Evolutionary conservation across 129 eudicot genomes (phyloP).

Genomic region (Tanacetum coccineum): DNA sequence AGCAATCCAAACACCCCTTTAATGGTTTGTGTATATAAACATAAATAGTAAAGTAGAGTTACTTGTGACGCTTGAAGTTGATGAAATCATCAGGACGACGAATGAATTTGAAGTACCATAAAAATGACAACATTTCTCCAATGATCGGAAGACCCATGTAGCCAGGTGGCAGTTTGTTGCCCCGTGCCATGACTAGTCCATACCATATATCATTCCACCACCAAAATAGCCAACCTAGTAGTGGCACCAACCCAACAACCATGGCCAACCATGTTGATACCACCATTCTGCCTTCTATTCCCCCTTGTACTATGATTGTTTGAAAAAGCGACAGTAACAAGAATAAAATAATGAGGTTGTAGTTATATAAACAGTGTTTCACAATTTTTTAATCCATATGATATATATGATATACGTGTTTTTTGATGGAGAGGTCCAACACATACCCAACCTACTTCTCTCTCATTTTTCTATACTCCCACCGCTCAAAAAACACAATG

Average conservation of each 20-base stretch:
- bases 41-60: neutral
- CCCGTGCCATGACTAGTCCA: slow-evolving; percentile 13
- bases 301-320: too few relatives aligned
- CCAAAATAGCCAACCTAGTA: slow-evolving; percentile 42
- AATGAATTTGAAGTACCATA: slow-evolving; percentile 53
- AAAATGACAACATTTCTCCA: slow-evolving; percentile 49
- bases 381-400: too few relatives aligned
- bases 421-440: too few relatives aligned
- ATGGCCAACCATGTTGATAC: slow-evolving; percentile 27
- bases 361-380: too few relatives aligned
- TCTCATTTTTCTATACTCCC: too few relatives aligned
- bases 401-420: too few relatives aligned
- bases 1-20: neutral
- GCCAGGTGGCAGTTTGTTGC: slow-evolving; percentile 52
- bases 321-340: too few relatives aligned
- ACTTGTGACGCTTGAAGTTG: slow-evolving; percentile 46
- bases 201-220: slow-evolving; percentile 60
- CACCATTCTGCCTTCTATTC: too few relatives aligned
- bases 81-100: slow-evolving; percentile 59
- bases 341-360: too few relatives aligned
- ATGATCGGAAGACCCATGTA: slow-evolving; percentile 55
- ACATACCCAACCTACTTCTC: too few relatives aligned
- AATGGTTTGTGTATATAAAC: too few relatives aligned
- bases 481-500: too few relatives aligned
- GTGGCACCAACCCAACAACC: slow-evolving; percentile 31